Percentiles rank a stretch among this genome's conserved stretches.
phyloP scores from a whole-genome alignment of 352 stramenopile species.

The Blastocystis sp. region DNA sequence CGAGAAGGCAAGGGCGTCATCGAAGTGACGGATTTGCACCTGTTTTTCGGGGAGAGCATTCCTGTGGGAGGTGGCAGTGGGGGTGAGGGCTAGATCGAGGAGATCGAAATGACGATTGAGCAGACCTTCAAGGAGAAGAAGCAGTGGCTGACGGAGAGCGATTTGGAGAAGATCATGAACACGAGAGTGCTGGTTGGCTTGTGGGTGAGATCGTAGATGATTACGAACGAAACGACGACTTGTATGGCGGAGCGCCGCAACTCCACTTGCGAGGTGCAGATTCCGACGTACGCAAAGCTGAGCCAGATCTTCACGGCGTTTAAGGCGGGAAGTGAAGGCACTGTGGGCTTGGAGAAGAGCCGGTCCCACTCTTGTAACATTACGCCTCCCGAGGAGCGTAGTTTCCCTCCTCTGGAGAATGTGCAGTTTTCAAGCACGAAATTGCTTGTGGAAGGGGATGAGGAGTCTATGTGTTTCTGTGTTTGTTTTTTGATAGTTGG shows the following conservation, averaged over 20 bases:
- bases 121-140: slow-evolving; percentile 38
- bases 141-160: slow-evolving; percentile 5
- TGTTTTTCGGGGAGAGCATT: slow-evolving; percentile 61
- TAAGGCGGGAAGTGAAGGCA: background rate
- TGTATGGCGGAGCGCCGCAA: background rate
- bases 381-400: too few species aligned
- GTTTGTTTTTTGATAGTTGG: too few species aligned
- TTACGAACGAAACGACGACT: slow-evolving; percentile 39
- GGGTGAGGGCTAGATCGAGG: background rate
- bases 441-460: too few species aligned
- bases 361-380: too few species aligned
- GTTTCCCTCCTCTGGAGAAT: too few species aligned
- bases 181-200: background rate
- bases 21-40: slow-evolving; percentile 22
- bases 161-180: slow-evolving; percentile 67
- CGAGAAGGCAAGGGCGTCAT: slow-evolving; percentile 34
- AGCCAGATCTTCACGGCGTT: slow-evolving; percentile 5
- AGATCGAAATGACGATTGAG: slow-evolving; percentile 29
- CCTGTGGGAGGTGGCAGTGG: background rate
- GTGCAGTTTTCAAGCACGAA: too few species aligned
- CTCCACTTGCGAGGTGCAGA: background rate
- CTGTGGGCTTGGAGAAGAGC: too few species aligned
- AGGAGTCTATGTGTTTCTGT: too few species aligned
- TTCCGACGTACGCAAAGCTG: background rate
- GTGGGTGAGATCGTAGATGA: slow-evolving; percentile 1